These are phyloP conservation scores for Leptographium wingfieldii DNA, from an alignment of 2,329 filamentous ascomycete genomes.

Conservation along the genomic window DNA sequence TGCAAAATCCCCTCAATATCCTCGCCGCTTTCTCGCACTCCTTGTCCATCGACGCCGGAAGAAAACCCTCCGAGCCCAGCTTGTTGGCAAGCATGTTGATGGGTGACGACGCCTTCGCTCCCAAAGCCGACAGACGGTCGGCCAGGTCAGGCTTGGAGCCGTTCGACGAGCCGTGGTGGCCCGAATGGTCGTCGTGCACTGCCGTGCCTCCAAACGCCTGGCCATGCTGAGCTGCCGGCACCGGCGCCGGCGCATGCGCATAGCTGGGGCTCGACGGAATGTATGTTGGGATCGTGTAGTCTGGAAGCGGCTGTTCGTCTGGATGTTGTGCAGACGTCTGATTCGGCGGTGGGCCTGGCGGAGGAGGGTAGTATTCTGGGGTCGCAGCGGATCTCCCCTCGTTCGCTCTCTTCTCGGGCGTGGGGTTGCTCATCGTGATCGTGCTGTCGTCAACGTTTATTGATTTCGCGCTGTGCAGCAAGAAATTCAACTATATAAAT, in stretches of 20 bases:
- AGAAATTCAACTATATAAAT: background rate
- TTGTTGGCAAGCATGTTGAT: conserved; percentile 75
- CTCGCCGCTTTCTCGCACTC: conserved; percentile 84
- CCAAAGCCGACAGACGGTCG: conserved; percentile 20
- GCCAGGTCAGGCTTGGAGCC: conserved; percentile 13
- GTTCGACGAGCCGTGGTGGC: background rate
- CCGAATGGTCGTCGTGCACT: background rate
- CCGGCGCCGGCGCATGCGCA: background rate
- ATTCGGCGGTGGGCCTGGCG: background rate
- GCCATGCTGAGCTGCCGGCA: background rate
- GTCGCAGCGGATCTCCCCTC: background rate
- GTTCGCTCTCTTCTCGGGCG: background rate
- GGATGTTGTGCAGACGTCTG: conserved; percentile 14
- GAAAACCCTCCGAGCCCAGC: conserved; percentile 72
- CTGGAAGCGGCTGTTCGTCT: conserved; percentile 16
- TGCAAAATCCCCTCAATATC: conserved; percentile 77
- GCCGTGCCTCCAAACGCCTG: background rate
- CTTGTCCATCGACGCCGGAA: conserved; percentile 75
- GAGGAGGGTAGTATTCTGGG: conserved; percentile 7
- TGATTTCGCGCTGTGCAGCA: background rate
- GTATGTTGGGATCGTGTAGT: conserved; percentile 15
- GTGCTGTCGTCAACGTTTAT: background rate
- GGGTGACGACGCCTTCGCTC: conserved; percentile 47
- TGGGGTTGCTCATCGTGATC: background rate
- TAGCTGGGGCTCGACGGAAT: conserved; percentile 5